Base-by-base conservation (phyloP, 768 basidiomycete genomes). In the Vararia minispora region DNA sequence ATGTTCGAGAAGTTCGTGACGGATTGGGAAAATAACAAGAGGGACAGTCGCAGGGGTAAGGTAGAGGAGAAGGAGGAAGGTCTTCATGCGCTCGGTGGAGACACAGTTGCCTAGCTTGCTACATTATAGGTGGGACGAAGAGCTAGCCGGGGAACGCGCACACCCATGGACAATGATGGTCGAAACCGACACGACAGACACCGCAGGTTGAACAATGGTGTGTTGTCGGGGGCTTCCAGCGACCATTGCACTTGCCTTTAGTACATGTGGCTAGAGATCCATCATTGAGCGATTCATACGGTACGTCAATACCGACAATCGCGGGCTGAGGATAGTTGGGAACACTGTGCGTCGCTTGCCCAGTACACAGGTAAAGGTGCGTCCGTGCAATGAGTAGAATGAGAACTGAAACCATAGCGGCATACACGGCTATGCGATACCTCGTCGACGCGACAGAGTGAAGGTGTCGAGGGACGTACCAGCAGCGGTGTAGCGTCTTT, bases 251-350 rank as follows among this genome's bases (percentile, higher is more conserved):
- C 25, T 30, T 31, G 11, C 41, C 50, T 22, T 36, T 39, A 23
- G n/a, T 26, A 27, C 42, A 51, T 18, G 44, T 42, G n/a, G 41
- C n/a, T 5, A 51, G 42, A 20, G 29, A 30, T 9, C 45, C 50
- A 24, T 51, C 42, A 16, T 23, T 26, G 28, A 43, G 26, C 14
- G 45, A 50, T 31, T 51, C 50, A 21, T 44, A 45, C 10, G 50
- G 45, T 27, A 41, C 45, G 8, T 36, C 39, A 16, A 51, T 30
- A 10, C 32, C 16, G n/a, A 37, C 40, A 2, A 32, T 54, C 41
- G 16, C 54, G 29, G 53, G 58, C 51, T 39, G 61, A 58, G 35
- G 49, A 31, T 50, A 46, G 23, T 32, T 13, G 13, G 49, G 49
- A 24, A 50, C 39, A 20, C 43, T 46, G 20, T 50, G 49, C 5